phyloP scores from a whole-genome alignment of 306 rosid species.

The Echinosophora koreensis region DNA sequence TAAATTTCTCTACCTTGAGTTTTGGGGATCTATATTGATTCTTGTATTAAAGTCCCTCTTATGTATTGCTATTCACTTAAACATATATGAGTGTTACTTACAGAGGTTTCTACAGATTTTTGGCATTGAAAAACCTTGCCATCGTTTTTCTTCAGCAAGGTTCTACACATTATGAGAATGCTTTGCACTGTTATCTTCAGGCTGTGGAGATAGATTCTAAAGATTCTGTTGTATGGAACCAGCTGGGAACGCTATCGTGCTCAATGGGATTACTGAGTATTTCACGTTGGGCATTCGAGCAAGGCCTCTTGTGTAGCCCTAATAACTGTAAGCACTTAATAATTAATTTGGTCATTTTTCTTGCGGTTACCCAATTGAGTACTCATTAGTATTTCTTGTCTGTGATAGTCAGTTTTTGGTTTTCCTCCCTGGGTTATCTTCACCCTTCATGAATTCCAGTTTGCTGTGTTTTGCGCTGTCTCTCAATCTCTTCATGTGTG shows the following conservation, averaged over 20 bases:
- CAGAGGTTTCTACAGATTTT: constrained; percentile 69
- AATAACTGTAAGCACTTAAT: constrained; percentile 81
- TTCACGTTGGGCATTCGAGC: constrained; percentile 99
- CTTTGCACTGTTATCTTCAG: constrained; percentile 91
- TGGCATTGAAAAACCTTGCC: constrained; percentile 95
- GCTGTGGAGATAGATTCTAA: constrained; percentile 95
- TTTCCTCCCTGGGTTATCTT: constrained; percentile 26
- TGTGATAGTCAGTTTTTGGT: constrained; percentile 31
- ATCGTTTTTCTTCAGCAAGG: constrained; percentile 93
- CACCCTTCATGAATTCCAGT: constrained; percentile 36
- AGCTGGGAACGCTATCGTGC: constrained; percentile 94
- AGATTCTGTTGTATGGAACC: constrained; percentile 98
- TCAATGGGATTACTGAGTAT: constrained; percentile 86
- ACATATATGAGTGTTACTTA: constrained; percentile 39
- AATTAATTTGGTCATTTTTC: constrained; percentile 4
- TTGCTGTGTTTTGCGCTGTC: constrained; percentile 33
- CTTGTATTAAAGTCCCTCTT: constrained; percentile 19
- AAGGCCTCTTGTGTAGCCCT: constrained; percentile 96
- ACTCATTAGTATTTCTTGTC: constrained; percentile 33
- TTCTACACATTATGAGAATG: constrained; percentile 79
- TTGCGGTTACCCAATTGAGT: constrained; percentile 15
- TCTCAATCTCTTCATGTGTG: constrained; percentile 16
- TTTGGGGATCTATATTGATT: constrained; percentile 28
- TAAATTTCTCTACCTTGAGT: constrained; percentile 3
- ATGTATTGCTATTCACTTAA: constrained; percentile 20